A percentile compares a stretch with the other conserved stretches of the same genome.
phyloP scores from a whole-genome alignment of 805 yeast genomes.

The Scheffersomyces stipitis region DNA sequence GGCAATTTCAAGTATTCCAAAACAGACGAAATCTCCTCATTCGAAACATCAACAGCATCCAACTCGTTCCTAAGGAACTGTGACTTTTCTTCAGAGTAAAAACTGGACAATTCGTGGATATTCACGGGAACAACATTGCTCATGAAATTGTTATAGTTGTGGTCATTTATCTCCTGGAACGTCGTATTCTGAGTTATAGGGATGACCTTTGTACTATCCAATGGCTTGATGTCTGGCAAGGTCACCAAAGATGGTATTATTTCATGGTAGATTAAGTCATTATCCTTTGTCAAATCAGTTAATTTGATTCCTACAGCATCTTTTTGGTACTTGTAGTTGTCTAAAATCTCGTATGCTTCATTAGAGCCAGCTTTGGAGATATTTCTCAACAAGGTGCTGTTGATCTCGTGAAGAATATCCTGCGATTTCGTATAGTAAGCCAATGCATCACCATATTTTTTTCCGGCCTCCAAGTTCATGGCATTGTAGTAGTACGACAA shows the following conservation, averaged over 20 bases:
- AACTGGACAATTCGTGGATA: conserved; percentile 83
- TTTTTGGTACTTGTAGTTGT: conserved; percentile 41
- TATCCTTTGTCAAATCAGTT: conserved; percentile 65
- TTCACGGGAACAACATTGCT: conserved; percentile 79
- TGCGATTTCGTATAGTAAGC: conserved; percentile 58
- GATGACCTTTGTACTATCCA: conserved; percentile 66
- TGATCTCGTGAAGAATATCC: conserved; percentile 36
- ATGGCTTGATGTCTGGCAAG: conserved; percentile 63
- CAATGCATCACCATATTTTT: conserved; percentile 74
- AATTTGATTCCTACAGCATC: conserved; percentile 39
- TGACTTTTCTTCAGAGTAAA: conserved; percentile 89
- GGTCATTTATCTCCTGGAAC: conserved; percentile 42
- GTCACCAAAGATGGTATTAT: conserved; percentile 60
- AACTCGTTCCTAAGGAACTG: conserved; percentile 68
- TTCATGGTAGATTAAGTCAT: conserved; percentile 87
- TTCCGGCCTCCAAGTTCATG: conserved; percentile 49
- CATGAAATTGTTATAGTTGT: conserved; percentile 55
- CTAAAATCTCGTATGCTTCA: conserved; percentile 37
- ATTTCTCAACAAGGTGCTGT: conserved; percentile 18
- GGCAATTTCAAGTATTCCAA: conserved; percentile 82
- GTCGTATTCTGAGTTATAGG: conserved; percentile 47
- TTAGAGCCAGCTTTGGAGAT: conserved; percentile 21
- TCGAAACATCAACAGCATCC: conserved; percentile 73
- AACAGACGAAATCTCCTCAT: conserved; percentile 75
- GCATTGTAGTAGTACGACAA: conserved; percentile 63